phyloP scores from a whole-genome alignment of 2,329 filamentous ascomycete genomes.

The Penicillium sp. region DNA sequence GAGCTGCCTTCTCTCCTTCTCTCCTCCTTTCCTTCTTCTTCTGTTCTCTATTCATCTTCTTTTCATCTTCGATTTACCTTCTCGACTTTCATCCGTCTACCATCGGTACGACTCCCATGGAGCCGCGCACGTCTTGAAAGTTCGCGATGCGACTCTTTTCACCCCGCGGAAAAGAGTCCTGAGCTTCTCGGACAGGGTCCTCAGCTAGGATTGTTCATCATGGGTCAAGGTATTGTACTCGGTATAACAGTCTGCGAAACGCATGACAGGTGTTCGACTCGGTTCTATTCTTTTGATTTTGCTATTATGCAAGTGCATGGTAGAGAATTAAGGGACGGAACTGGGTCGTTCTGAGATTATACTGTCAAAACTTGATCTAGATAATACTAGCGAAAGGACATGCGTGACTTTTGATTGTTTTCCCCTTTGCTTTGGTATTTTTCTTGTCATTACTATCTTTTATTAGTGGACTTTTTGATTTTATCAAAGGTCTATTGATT shows the following conservation, averaged over 20 bases:
- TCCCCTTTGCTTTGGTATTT: conserved; percentile 38
- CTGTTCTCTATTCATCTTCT: conserved; percentile 7
- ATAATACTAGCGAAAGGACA: conserved; percentile 88
- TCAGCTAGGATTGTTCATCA: conserved; percentile 38
- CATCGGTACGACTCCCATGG: conserved; percentile 42
- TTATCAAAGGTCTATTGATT: not conserved
- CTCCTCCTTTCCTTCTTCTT: conserved; percentile 15
- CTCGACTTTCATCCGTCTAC: conserved; percentile 13
- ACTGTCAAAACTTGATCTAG: conserved; percentile 85
- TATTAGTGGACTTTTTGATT: conserved; percentile 3
- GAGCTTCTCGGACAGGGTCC: conserved; percentile 5
- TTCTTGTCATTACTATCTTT: conserved; percentile 18
- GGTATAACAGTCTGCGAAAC: conserved; percentile 47
- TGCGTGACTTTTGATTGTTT: conserved; percentile 68
- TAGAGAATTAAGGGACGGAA: conserved; percentile 33
- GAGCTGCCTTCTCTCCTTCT: conserved; percentile 6
- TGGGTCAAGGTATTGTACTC: conserved; percentile 53
- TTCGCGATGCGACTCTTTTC: conserved; percentile 6
- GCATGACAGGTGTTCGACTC: conserved; percentile 54
- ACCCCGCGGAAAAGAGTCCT: conserved; percentile 13
- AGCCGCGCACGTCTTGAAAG: conserved; percentile 37
- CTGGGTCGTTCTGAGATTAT: conserved; percentile 70
- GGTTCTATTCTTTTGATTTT: conserved; percentile 19
- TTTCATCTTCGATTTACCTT: not conserved
- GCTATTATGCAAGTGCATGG: conserved; percentile 8